phyloP scores from a whole-genome alignment of 164 flowering plant species.

The Sextonia rubra region DNA sequence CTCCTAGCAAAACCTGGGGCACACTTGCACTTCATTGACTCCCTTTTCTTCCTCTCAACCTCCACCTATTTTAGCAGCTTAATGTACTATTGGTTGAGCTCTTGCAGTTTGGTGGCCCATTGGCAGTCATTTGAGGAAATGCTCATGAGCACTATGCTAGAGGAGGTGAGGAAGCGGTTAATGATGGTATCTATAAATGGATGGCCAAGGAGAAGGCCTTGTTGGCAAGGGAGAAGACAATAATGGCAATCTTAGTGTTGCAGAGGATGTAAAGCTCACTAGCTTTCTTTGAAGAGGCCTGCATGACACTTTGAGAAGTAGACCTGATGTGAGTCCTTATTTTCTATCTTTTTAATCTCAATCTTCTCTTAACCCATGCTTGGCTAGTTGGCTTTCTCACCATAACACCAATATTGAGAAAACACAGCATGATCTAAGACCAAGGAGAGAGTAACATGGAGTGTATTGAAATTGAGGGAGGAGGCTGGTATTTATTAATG shows the following conservation, averaged over 20 bases:
- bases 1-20: constrained; percentile 4
- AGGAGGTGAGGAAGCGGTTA: not conserved
- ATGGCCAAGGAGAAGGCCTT: constrained; percentile 18
- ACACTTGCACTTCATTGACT: too few species aligned
- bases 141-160: not conserved
- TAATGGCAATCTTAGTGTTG: constrained; percentile 11
- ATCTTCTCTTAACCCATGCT: constrained; percentile 15
- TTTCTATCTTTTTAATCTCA: constrained; percentile 7
- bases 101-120: not conserved
- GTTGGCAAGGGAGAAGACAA: constrained; percentile 16
- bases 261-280: constrained; percentile 16
- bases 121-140: not conserved
- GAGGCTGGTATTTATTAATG: too few species aligned
- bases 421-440: too few species aligned
- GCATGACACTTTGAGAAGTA: constrained; percentile 13
- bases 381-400: constrained; percentile 1
- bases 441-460: too few species aligned
- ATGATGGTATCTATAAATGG: constrained; percentile 6
- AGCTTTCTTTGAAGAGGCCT: constrained; percentile 15
- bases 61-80: constrained; percentile 7
- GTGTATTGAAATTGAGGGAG: too few species aligned
- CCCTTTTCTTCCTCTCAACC: constrained; percentile 6
- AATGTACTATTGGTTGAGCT: constrained; percentile 1
- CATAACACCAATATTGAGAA: not conserved
- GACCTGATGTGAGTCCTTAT: constrained; percentile 9